Evolutionary conservation across 495 filamentous ascomycete genomes (phyloP), one percentile per base, ranked within the genome.

Genomic region (Amphirosellinia nigrospora): DNA sequence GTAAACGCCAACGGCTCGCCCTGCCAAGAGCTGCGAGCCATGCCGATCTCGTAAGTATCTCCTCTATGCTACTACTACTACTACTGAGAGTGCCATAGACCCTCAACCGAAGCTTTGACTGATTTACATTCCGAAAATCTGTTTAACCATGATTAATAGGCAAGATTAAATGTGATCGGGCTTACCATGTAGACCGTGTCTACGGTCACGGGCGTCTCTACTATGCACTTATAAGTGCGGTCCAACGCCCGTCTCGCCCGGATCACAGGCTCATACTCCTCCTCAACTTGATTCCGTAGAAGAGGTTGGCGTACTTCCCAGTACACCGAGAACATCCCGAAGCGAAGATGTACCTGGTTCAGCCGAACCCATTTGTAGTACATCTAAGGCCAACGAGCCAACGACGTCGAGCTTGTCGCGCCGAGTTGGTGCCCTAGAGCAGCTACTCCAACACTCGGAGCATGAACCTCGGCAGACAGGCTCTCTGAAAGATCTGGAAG

Each of bases 11-110:
- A 30, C 65, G 65, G 23, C n/a, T 16, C 48, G 64, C 19, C 34
- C 50, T 21, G 65, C 65, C 26, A 68, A 68, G 53, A 68, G 65
- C 52, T 68, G 65, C 34, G 65, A 68, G 16, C 65, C 65, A 34
- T 68, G 65, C 52, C 65, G 65, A 1, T 34, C 52, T 45, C 65
- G 65, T 68, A 26, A 68, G 65, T 36, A 1, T 50, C 45, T 26
- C 46, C 7, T 21, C 32, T 28, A 43, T 26, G 34, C n/a, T n/a
- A n/a, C n/a, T 32, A 10, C 8, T 13, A 15, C 30, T 28, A 4
- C 21, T 34, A 21, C 30, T 3, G 7, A 34, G 53, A 36, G 1
- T 58, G 5, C 8, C 16, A 21, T 28, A 28, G 1, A 26, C n/a
- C 10, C 1, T 58, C 32, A 46, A 63, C 6, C 19, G 26, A 11